Percentiles rank a stretch among this genome's conserved stretches.
Conservation (phyloP, 305 asterid genomes). For the Lippia alba region DNA sequence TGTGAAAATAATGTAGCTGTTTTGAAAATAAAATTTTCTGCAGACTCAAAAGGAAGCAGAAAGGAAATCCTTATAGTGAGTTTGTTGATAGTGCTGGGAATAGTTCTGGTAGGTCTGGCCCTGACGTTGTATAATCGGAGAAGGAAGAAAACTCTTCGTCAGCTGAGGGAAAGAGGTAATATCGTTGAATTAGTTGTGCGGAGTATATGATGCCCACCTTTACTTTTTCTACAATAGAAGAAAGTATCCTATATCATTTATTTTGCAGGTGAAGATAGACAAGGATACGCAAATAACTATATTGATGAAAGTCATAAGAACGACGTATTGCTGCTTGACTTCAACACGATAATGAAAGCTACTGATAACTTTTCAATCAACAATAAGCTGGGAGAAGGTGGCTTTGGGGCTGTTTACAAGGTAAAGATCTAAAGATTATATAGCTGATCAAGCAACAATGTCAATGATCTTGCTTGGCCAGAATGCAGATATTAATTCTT, state of each 20-base stretch:
- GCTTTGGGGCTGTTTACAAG: slow-evolving; percentile 40
- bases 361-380: slow-evolving; percentile 28
- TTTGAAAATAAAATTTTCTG: not conserved
- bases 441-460: not conserved
- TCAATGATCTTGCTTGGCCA: not conserved
- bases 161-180: slow-evolving; percentile 23
- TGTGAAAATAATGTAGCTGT: not conserved
- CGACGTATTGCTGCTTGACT: slow-evolving; percentile 41
- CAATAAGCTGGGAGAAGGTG: slow-evolving; percentile 40
- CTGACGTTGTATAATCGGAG: slow-evolving; percentile 5
- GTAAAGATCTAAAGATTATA: slow-evolving; percentile 29
- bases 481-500: not conserved
- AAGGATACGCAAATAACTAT: not conserved
- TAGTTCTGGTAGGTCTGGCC: slow-evolving; percentile 26
- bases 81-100: slow-evolving; percentile 17
- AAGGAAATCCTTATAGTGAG: slow-evolving; percentile 14
- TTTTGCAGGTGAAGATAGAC: slow-evolving; percentile 4
- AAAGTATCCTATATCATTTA: not conserved
- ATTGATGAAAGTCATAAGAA: slow-evolving; percentile 6
- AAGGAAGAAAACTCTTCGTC: slow-evolving; percentile 21
- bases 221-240: not conserved
- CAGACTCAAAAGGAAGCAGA: slow-evolving; percentile 20
- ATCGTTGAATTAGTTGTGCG: not conserved
- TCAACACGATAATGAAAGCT: slow-evolving; percentile 26
- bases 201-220: not conserved